These are phyloP conservation scores for Pseudogymnoascus sp. DNA, from an alignment of 2,329 filamentous ascomycete genomes.

Conservation along the genomic window DNA sequence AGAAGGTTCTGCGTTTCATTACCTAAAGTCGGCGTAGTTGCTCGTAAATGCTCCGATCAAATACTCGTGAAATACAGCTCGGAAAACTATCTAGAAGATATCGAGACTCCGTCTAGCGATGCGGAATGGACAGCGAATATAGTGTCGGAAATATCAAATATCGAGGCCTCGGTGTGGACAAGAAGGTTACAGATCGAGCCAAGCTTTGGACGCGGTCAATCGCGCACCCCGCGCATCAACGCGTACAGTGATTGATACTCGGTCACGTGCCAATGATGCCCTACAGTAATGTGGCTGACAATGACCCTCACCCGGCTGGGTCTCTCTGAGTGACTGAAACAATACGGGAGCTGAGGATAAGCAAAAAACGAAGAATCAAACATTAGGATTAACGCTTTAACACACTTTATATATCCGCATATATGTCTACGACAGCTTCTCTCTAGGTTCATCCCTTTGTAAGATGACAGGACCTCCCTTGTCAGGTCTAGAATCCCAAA, in stretches of 20 bases:
- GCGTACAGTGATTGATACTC: not conserved
- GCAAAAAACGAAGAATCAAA: not conserved
- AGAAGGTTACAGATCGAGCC: not conserved
- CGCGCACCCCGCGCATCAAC: not conserved
- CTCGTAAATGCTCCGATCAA: not conserved
- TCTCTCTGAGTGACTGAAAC: not conserved
- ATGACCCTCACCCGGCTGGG: not conserved
- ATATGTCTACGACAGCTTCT: not conserved
- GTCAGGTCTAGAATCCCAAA: not conserved
- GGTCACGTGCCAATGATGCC: not conserved
- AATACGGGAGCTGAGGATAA: not conserved
- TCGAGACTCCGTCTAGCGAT: not conserved
- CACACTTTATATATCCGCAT: not conserved
- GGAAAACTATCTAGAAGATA: not conserved
- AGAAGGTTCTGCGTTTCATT: not conserved
- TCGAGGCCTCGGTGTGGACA: not conserved
- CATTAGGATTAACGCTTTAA: not conserved
- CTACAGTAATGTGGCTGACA: not conserved
- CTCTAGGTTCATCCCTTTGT: not conserved
- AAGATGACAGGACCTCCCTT: not conserved
- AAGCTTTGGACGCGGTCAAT: conserved; percentile 1
- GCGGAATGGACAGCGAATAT: not conserved
- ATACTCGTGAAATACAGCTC: not conserved
- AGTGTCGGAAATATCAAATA: not conserved
- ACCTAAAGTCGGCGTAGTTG: not conserved